Evolutionary conservation across 2,329 filamentous ascomycete genomes (phyloP), one percentile per base, ranked within the genome.

Genomic region (Coleophoma crateriformis): DNA sequence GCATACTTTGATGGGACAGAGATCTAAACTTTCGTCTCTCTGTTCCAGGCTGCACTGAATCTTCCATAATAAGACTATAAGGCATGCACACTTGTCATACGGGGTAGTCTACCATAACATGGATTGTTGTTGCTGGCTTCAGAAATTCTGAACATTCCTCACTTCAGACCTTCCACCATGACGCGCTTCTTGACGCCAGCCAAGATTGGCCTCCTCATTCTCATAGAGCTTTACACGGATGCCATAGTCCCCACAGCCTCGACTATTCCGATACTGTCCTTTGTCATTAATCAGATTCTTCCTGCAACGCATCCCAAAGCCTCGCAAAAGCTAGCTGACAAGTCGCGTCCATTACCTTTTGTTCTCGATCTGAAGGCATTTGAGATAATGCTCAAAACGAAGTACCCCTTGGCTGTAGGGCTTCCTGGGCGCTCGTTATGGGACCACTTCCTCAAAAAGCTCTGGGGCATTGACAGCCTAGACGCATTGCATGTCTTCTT

Each of bases 171-270:
- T 19, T 13, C 50, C 45, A 52, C 17, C 39, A 95, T 92, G 85
- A 79, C 85, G 60, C 86, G 87, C 50, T 95, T 87, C 67, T 77
- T 97, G 42, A 95, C 88, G n/a, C 88, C 92, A 12, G 85, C 89
- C 58, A 95, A 94, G 65, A 80, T 97, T 58, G 85, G 87, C 62
- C 77, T 96, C 20, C 78, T 97, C 49, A 81, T 83, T 48, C 79
- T 99, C 47, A 79, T 94, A 47, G 82, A 90, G 60, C 76, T 96
- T 48, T 97, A 99, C 68, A 81, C 82, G 35, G 83, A 87, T 56
- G 83, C 82, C 19, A 73, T 77, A 2, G 77, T 91, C 14, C 85
- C 87, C 2, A 82, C 79, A 52, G 75, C 79, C 45, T 83, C 86
- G n/a, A 83, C 85, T 20, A 78, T 92, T 40, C 78, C 87, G 13